Evolutionary conservation across 164 flowering plant species (phyloP), one percentile per base, ranked within the genome.

Genomic region (Sextonia rubra): DNA sequence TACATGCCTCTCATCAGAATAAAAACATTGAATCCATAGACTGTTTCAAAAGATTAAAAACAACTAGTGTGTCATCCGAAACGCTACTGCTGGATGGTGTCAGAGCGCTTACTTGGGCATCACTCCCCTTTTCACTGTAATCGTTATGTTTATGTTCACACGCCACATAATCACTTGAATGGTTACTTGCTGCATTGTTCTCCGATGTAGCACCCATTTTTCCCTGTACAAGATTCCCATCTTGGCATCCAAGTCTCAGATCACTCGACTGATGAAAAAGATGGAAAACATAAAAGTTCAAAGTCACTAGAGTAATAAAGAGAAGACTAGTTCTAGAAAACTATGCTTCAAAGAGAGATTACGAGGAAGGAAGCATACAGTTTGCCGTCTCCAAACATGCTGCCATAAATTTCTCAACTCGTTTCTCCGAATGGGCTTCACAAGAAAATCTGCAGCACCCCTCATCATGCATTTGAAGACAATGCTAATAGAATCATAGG

Each of bases 381-480:
- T 77, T 85, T 88, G 93, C 78, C 91, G 86, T 76, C 97, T 90
- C 99, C 97, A 94, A 61, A 91, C 94, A 88, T 94, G 99, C 85
- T 92, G 99, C 99, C 99, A 95, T 80, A 95, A 76, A 78, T 91
- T 95, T 68, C 81, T 89, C 49, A 95, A 81, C 80, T 95, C 99
- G 69, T 95, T 95, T 79, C 80, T 95, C 80, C 99, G 82, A 60
- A 95, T 61, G 17, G 99, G 99, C 84, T 95, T 95, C 30, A 93
- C 87, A 58, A 95, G 94, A 85, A 90, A 95, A 77, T 95, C 99
- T 14, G 91, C 91, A 76, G 97, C 99, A 69, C 99, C 99, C 80
- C 85, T 86, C 85, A 88, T 64, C 98, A 93, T 92, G 85, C 97
- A 95, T 73, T 89, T 89, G 72, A 89, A 89, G 30, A 91, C 98